Evolutionary conservation across 306 rosid genomes (phyloP).

Genomic region (Trifolium subterraneum): DNA sequence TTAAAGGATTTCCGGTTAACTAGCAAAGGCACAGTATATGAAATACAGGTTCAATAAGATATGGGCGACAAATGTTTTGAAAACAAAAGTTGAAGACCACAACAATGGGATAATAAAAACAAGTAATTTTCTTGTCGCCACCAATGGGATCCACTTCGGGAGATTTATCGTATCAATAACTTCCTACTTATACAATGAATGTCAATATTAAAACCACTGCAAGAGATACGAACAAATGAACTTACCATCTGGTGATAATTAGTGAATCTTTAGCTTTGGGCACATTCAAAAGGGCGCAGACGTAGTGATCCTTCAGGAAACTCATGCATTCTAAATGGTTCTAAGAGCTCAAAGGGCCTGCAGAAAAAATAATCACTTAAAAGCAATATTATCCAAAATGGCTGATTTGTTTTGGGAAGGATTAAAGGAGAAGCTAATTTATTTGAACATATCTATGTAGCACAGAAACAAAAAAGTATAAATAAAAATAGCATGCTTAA

Average conservation of each 20-base stretch:
- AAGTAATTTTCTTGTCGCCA: neutral
- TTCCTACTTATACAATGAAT: conserved; percentile 5
- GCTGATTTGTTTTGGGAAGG: conserved; percentile 21
- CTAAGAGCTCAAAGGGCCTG: conserved; percentile 85
- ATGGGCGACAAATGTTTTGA: neutral
- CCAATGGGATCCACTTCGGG: conserved; percentile 12
- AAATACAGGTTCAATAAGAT: neutral
- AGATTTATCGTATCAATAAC: neutral
- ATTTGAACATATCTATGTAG: conserved; percentile 13
- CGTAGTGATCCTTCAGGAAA: conserved; percentile 88
- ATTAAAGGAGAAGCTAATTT: conserved; percentile 10
- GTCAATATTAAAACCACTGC: neutral
- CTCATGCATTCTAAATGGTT: conserved; percentile 86
- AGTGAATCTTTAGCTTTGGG: conserved; percentile 72
- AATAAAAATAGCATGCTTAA: conserved; percentile 25
- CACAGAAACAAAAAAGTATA: conserved; percentile 14
- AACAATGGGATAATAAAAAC: no score
- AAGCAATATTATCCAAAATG: conserved; percentile 18
- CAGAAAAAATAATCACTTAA: conserved; percentile 37
- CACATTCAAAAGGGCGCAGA: conserved; percentile 95
- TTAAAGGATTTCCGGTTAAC: neutral
- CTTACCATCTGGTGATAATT: conserved; percentile 36
- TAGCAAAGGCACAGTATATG: neutral
- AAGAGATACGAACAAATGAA: conserved; percentile 17
- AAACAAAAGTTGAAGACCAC: conserved; percentile 14